Base-by-base conservation (phyloP, 345 rosid species). In the Rubroshorea leprosula region DNA sequence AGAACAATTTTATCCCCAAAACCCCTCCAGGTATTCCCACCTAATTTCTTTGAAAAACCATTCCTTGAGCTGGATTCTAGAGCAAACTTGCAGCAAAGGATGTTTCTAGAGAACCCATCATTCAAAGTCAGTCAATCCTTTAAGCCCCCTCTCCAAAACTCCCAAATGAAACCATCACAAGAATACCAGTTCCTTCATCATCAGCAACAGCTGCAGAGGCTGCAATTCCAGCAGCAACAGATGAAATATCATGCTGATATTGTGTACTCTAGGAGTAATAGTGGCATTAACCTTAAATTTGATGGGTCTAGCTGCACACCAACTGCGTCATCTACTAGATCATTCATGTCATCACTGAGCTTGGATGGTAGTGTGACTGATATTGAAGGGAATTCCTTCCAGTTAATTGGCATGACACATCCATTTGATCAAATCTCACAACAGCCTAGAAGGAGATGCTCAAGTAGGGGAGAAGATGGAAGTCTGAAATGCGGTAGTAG, bases 311-410 rank as follows among this genome's bases (percentile, higher is more conserved):
- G 72, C 41, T 76, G 80, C 63, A 58, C 80, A 2, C 89, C 83
- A 23, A 74, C 82, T 47, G 66, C 78, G 45, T 86, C 90, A 49
- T 81, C 88, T 0, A 69, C 76, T 18, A 74, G 86, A 39, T 86
- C 94, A 11, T 74, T 81, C 47, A 54, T 81, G 1, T 83, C 94
- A 53, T 87, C 95, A 60, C 58, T 83, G 46, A 87, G 90, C 62
- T 66, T 80, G 80, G 94, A 83, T 73, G 73, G 78, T 23, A 73
- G 78, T 69, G 77, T 70, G 10, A 55, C 75, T 0, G 80, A 79
- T 15, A 64, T 75, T 23, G 77, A 70, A 50, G 71, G 76, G 24
- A 76, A 56, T 56, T 76, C 88, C 31, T 83, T 86, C 72, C 81
- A 80, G 43, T 66, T 83, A 57, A 78, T 72, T 3, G 86, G 85